These are phyloP conservation scores for Fusarium nurragi DNA, from an alignment of 2,329 filamentous ascomycete genomes.

Conservation along the genomic window DNA sequence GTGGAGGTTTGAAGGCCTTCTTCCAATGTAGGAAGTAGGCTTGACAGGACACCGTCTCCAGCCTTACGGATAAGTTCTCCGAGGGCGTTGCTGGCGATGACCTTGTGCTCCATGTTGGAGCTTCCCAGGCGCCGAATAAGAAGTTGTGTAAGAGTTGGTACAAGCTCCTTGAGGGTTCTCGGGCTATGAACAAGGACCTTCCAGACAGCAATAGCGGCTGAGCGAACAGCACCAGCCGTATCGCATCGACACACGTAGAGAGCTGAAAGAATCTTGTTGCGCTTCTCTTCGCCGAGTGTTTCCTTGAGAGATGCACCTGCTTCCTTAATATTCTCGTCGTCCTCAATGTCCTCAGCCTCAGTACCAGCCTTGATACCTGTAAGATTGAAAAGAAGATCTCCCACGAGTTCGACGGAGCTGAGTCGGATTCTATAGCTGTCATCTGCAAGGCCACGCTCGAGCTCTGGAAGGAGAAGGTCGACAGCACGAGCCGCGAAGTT, in stretches of 20 bases:
- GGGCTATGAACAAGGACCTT: slow-evolving; percentile 95
- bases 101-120: slow-evolving; percentile 97
- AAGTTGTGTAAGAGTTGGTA: slow-evolving; percentile 92
- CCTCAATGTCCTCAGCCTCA: slow-evolving; percentile 80
- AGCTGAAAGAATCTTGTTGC: slow-evolving; percentile 96
- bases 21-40: slow-evolving; percentile 88
- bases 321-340: slow-evolving; percentile 82
- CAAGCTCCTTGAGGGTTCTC: slow-evolving; percentile 90
- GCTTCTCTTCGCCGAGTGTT: slow-evolving; percentile 92
- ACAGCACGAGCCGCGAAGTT: slow-evolving; percentile 97
- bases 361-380: slow-evolving; percentile 87
- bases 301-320: slow-evolving; percentile 93
- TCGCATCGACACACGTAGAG: slow-evolving; percentile 98
- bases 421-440: slow-evolving; percentile 97
- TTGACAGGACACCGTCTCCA: slow-evolving; percentile 90
- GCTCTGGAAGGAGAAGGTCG: slow-evolving; percentile 90
- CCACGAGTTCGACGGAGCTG: slow-evolving; percentile 96
- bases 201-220: slow-evolving; percentile 92
- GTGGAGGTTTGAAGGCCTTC: slow-evolving; percentile 88
- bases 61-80: slow-evolving; percentile 97
- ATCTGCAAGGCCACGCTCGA: slow-evolving; percentile 96
- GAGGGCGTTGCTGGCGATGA: slow-evolving; percentile 96
- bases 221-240: slow-evolving; percentile 89
- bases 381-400: slow-evolving; percentile 96
- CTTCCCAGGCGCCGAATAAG: slow-evolving; percentile 94